Evolutionary conservation across 768 basidiomycete species (phyloP).

Genomic region (Gloeostereum incarnatum): DNA sequence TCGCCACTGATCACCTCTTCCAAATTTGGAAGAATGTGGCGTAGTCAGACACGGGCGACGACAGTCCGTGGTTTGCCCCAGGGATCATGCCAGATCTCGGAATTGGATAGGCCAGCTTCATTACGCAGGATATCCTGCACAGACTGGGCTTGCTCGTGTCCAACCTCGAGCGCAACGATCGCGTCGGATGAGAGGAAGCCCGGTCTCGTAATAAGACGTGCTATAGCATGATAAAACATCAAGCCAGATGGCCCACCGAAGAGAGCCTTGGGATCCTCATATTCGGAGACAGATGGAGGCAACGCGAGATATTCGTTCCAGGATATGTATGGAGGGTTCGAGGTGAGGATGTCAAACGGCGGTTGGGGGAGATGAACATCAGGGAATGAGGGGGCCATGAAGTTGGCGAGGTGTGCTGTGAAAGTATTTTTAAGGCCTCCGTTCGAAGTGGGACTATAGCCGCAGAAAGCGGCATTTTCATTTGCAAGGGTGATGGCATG

Average conservation of each 20-base stretch:
- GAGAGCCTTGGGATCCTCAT: constrained; percentile 78
- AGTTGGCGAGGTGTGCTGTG: constrained; percentile 25
- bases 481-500: constrained; percentile 44
- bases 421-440: constrained; percentile 38
- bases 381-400: constrained; percentile 38
- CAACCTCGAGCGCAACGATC: constrained; percentile 72
- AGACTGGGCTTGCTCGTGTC: constrained; percentile 54
- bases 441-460: constrained; percentile 15
- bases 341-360: constrained; percentile 72
- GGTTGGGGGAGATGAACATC: constrained; percentile 16
- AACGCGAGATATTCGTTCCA: constrained; percentile 52
- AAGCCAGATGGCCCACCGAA: constrained; percentile 58
- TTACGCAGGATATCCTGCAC: constrained; percentile 50
- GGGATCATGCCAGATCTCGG: constrained; percentile 73
- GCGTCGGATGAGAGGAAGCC: constrained; percentile 44
- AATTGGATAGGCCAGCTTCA: constrained; percentile 32
- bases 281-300: constrained; percentile 58
- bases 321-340: constrained; percentile 86
- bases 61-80: constrained; percentile 73
- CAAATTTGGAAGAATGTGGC: constrained; percentile 8
- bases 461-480: constrained; percentile 37
- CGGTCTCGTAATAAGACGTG: constrained; percentile 41
- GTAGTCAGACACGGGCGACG: constrained; percentile 35
- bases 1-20: constrained; percentile 6
- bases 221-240: constrained; percentile 70